These are phyloP conservation scores for Claviceps sp. DNA, from an alignment of 2,329 filamentous ascomycete genomes.

Conservation along the genomic window DNA sequence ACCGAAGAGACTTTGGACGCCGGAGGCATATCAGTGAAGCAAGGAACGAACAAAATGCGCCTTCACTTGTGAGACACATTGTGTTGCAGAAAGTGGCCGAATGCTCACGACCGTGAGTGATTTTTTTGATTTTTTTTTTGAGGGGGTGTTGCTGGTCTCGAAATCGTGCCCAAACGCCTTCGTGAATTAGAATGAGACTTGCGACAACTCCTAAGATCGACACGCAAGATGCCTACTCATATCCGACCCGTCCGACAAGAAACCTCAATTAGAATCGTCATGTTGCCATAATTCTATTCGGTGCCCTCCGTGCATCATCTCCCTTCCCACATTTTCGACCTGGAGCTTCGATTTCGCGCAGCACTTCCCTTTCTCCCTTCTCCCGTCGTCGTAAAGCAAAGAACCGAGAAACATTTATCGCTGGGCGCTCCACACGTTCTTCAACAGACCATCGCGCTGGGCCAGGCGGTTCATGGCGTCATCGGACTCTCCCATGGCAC, in stretches of 20 bases:
- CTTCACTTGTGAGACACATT: background rate
- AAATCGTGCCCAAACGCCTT: constrained; percentile 33
- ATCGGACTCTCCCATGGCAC: constrained; percentile 95
- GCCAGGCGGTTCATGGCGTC: constrained; percentile 91
- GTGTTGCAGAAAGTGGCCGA: constrained; percentile 5
- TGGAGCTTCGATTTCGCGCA: constrained; percentile 5
- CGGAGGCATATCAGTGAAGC: constrained; percentile 18
- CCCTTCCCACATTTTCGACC: background rate
- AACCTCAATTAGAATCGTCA: constrained; percentile 7
- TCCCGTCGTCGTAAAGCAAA: constrained; percentile 5
- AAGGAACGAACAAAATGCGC: constrained; percentile 2
- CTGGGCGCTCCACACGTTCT: constrained; percentile 84
- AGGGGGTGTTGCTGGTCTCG: constrained; percentile 21
- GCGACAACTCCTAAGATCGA: constrained; percentile 30
- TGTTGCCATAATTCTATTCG: constrained; percentile 1
- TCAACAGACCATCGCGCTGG: constrained; percentile 92
- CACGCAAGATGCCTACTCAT: constrained; percentile 12
- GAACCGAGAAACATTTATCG: constrained; percentile 32
- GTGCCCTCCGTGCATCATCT: background rate
- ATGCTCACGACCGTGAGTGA: constrained; percentile 1
- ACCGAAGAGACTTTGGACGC: constrained; percentile 44
- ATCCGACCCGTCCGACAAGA: constrained; percentile 16
- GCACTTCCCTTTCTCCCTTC: constrained; percentile 5
- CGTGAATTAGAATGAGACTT: constrained; percentile 28
- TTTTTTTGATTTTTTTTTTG: constrained; percentile 2